phyloP scores from a whole-genome alignment of 768 basidiomycete genomes.

The Serendipita vermifera region DNA sequence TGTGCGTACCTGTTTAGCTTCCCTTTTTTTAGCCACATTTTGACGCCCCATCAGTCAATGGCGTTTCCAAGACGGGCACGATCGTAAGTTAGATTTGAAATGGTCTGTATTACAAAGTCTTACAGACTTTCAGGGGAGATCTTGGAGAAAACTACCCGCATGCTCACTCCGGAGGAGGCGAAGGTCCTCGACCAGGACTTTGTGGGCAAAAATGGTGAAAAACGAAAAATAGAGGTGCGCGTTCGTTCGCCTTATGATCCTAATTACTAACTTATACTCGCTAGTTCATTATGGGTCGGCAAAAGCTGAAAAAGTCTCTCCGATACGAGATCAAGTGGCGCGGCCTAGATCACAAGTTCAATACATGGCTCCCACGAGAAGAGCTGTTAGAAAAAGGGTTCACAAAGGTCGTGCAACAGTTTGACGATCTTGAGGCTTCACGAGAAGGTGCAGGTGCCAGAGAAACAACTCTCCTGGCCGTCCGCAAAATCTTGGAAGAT shows the following conservation, averaged over 20 bases:
- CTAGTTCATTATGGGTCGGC: conserved; percentile 80
- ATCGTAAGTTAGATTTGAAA: conserved; percentile 48
- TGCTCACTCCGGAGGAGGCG: conserved; percentile 79
- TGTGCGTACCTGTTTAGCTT: conserved; percentile 29
- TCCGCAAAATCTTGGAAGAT: conserved; percentile 87
- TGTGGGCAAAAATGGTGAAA: conserved; percentile 80
- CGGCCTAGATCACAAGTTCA: conserved; percentile 70
- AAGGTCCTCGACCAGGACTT: conserved; percentile 68
- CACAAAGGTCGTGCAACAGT: conserved; percentile 79
- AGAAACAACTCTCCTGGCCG: conserved; percentile 66
- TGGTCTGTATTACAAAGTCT: not conserved
- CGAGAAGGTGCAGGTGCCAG: conserved; percentile 87
- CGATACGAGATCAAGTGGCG: conserved; percentile 89
- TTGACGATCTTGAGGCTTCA: conserved; percentile 92
- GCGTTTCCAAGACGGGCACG: conserved; percentile 98
- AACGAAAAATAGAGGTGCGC: conserved; percentile 75
- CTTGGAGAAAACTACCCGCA: conserved; percentile 80
- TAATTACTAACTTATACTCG: not conserved
- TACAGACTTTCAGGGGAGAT: conserved; percentile 50
- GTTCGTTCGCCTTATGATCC: not conserved
- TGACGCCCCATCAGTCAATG: conserved; percentile 42
- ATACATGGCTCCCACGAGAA: conserved; percentile 86
- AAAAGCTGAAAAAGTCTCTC: conserved; percentile 92
- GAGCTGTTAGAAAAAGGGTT: conserved; percentile 78
- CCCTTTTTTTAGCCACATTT: not conserved